A percentile compares a stretch with the other conserved stretches of the same genome.
Evolutionary conservation across 352 stramenopile species (phyloP).

Genomic region (Nannochloropsis limnetica): DNA sequence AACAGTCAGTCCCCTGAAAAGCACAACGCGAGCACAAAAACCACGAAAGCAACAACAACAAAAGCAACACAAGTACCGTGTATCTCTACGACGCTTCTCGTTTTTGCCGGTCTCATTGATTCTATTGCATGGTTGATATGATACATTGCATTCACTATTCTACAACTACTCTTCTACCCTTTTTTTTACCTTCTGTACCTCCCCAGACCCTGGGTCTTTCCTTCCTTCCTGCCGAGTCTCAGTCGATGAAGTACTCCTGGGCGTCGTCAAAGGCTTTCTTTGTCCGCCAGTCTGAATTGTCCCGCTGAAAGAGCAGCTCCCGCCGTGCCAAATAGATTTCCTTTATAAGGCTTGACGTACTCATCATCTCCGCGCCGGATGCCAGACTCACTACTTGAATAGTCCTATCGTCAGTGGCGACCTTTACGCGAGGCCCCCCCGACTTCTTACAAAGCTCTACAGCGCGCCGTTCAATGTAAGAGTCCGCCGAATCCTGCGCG

Average conservation of each 20-base stretch:
- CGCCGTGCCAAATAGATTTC: conserved; percentile 1
- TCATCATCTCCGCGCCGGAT: conserved; percentile 19
- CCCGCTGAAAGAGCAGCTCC: not conserved
- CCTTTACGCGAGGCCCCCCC: not conserved
- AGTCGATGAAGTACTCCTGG: conserved; percentile 20
- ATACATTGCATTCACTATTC: not conserved
- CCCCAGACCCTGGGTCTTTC: not conserved
- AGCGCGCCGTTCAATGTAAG: not conserved
- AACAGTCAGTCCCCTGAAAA: not conserved
- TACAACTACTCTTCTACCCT: not conserved
- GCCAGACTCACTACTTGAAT: conserved; percentile 16
- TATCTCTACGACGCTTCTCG: not conserved
- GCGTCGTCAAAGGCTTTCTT: conserved; percentile 28
- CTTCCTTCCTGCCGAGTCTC: not conserved
- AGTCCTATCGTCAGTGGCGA: conserved; percentile 1
- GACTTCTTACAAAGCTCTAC: conserved; percentile 23
- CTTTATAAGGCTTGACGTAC: not conserved
- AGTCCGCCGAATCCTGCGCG: not conserved
- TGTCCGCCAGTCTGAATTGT: conserved; percentile 1
- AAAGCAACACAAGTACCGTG: not conserved
- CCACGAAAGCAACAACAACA: not conserved
- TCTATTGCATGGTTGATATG: not conserved
- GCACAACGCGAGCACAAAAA: too few species aligned
- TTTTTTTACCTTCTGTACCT: not conserved
- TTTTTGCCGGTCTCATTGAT: not conserved